Evolutionary conservation across 345 rosid species (phyloP).

Genomic region (Gossypium herbaceum): DNA sequence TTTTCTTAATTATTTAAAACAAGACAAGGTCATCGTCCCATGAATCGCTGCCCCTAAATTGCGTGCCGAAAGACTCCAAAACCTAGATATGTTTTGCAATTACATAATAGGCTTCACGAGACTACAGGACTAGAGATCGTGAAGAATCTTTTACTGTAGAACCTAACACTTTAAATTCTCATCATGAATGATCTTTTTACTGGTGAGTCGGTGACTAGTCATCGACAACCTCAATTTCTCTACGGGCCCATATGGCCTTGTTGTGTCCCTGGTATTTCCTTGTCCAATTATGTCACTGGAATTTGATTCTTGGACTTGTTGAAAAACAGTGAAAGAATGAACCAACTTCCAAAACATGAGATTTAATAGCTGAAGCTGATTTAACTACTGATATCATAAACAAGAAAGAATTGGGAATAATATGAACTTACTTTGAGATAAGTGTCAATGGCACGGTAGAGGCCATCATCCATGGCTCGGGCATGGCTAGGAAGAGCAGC

Average conservation of each 20-base stretch:
- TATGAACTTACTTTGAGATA: slow-evolving; percentile 66
- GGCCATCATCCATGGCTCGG: slow-evolving; percentile 62
- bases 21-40: background rate
- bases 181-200: slow-evolving; percentile 8
- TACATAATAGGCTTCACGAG: background rate
- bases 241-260: background rate
- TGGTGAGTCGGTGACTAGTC: slow-evolving; percentile 24
- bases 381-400: background rate
- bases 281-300: no score
- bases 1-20: background rate
- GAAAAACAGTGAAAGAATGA: no score
- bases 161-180: slow-evolving; percentile 1
- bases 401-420: background rate
- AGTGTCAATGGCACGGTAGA: slow-evolving; percentile 84
- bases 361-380: background rate
- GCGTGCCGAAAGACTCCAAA: background rate
- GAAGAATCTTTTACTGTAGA: background rate
- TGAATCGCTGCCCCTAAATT: background rate
- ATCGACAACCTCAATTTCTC: slow-evolving; percentile 2
- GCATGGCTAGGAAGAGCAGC: slow-evolving; percentile 68
- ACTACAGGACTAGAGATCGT: background rate
- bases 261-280: background rate
- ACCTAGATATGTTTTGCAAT: background rate
- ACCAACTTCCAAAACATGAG: background rate
- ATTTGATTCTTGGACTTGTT: no score